A percentile compares a stretch with the other conserved stretches of the same genome.
Conservation (phyloP, 306 rosid genomes). For the Casuarina glauca region DNA sequence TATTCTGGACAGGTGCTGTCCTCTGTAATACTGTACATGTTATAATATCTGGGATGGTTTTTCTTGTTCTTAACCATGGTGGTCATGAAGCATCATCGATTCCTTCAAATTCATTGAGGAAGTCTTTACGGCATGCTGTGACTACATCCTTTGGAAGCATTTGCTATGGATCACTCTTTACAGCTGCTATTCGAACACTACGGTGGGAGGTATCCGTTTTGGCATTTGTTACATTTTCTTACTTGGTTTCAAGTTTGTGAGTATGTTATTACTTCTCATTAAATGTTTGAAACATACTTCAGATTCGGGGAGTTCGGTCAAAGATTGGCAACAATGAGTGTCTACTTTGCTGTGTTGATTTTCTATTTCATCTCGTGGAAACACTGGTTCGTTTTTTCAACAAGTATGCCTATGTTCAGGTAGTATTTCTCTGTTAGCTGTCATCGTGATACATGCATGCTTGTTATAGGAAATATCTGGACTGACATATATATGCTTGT, state of each 20-base stretch:
- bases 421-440: conserved; percentile 25
- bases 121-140: conserved; percentile 70
- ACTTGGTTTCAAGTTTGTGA: conserved; percentile 1
- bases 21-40: conserved; percentile 92
- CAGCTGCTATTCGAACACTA: conserved; percentile 91
- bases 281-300: conserved; percentile 23
- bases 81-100: conserved; percentile 60
- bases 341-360: conserved; percentile 95
- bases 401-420: conserved; percentile 99
- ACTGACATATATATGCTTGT: background rate
- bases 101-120: conserved; percentile 64
- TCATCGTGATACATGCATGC: background rate
- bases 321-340: conserved; percentile 95
- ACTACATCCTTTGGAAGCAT: conserved; percentile 98
- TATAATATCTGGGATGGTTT: conserved; percentile 90
- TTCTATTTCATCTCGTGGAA: conserved; percentile 94
- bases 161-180: conserved; percentile 96
- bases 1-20: conserved; percentile 98
- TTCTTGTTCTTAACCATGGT: conserved; percentile 78
- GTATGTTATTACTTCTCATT: conserved; percentile 13
- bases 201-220: conserved; percentile 77
- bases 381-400: conserved; percentile 95
- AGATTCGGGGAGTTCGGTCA: conserved; percentile 93
- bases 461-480: background rate
- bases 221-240: conserved; percentile 17